Conservation (phyloP, 139 green algal genomes). For the Chlorella sp. region DNA sequence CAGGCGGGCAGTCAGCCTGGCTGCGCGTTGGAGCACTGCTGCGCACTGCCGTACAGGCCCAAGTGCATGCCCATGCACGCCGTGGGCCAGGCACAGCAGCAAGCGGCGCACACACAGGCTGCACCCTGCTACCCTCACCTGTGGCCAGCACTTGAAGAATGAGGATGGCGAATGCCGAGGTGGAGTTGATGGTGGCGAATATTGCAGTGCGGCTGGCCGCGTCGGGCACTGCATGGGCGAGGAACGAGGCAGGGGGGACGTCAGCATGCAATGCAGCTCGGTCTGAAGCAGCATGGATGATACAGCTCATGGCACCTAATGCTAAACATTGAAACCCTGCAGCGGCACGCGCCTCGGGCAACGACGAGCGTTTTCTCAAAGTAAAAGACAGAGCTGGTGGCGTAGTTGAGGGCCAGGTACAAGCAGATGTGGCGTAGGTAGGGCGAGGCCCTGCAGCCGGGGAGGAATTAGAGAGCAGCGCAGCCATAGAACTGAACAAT, state of each 20-base stretch:
- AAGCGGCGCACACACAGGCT: no score
- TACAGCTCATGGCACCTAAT: no score
- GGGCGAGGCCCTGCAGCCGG: constrained; percentile 35
- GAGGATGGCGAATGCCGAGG: constrained; percentile 60
- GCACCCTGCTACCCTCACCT: not conserved
- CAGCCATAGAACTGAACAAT: no score
- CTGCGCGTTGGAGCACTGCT: no score
- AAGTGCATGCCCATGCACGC: no score
- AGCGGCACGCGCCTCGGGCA: constrained; percentile 4
- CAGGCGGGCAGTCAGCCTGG: not conserved
- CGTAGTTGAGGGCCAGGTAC: constrained; percentile 73
- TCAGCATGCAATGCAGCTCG: not conserved
- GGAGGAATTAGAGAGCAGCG: no score
- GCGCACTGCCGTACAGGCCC: no score
- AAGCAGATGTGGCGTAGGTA: constrained; percentile 76
- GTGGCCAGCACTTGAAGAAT: constrained; percentile 64
- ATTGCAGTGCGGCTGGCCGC: constrained; percentile 58
- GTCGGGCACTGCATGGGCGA: constrained; percentile 5
- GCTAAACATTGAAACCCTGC: no score
- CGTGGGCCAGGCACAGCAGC: not conserved
- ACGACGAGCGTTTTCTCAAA: constrained; percentile 80
- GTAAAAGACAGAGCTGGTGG: constrained; percentile 76
- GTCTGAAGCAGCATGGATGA: no score
- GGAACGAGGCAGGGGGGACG: not conserved
- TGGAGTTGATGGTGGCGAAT: constrained; percentile 72